Percentiles rank a stretch among this genome's conserved stretches.
These are phyloP conservation scores for Zygosaccharomyces sapae DNA, from an alignment of 1,139 yeast species.

Conservation along the genomic window DNA sequence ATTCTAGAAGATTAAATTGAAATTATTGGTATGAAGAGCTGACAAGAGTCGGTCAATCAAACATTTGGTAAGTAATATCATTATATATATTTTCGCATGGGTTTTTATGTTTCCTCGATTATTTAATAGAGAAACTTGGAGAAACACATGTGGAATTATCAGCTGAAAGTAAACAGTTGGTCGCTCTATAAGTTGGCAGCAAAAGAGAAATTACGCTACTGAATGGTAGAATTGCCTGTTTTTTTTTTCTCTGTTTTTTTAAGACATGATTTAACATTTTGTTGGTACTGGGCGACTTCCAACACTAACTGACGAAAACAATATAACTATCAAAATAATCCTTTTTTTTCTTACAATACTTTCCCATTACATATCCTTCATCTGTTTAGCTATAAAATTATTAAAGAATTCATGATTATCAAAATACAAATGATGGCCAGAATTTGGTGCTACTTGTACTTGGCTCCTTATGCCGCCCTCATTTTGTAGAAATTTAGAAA, in stretches of 20 bases:
- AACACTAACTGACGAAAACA: neutral
- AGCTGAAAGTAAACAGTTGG: neutral
- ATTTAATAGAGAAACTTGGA: neutral
- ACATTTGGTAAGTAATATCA: too few relatives aligned
- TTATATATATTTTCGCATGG: neutral
- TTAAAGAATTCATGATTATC: slow-evolving; percentile 54
- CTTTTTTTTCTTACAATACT: neutral
- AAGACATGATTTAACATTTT: neutral
- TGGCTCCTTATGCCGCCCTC: slow-evolving; percentile 34
- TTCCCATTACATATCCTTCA: slow-evolving; percentile 32
- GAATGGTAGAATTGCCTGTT: too few relatives aligned
- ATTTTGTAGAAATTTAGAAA: slow-evolving; percentile 36
- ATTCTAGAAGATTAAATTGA: neutral
- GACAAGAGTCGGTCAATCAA: neutral
- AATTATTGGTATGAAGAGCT: neutral
- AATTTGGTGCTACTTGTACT: slow-evolving; percentile 46
- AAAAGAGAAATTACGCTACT: too few relatives aligned
- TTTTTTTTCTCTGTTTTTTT: neutral
- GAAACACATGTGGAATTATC: neutral
- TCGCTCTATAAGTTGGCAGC: too few relatives aligned
- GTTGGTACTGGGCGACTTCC: neutral
- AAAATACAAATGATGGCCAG: slow-evolving; percentile 71
- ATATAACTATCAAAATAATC: neutral
- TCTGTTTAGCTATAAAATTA: slow-evolving; percentile 44
- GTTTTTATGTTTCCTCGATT: slow-evolving; percentile 3